A percentile compares a stretch with the other conserved stretches of the same genome.
Evolutionary conservation across 164 flowering plant species (phyloP).

Genomic region (Houttuynia cordata): DNA sequence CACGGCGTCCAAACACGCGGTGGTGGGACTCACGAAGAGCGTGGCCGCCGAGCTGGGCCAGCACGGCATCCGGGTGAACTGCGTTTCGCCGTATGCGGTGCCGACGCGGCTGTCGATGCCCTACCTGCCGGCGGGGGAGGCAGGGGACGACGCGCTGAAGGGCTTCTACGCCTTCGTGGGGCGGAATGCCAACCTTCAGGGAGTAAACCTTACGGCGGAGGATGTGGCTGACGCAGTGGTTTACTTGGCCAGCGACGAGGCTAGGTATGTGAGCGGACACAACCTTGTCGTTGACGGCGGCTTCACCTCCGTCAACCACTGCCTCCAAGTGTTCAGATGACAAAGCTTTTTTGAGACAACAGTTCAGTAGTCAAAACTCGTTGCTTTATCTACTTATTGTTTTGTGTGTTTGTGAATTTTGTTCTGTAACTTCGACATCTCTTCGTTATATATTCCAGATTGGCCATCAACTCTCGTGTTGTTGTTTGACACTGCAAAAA

Average conservation of each 20-base stretch:
- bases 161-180: slow-evolving; percentile 37
- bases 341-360: too few species aligned
- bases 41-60: slow-evolving; percentile 80
- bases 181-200: slow-evolving; percentile 44
- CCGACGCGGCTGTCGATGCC: slow-evolving; percentile 41
- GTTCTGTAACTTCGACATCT: too few species aligned
- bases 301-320: too few species aligned
- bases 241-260: slow-evolving; percentile 72
- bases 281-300: slow-evolving; percentile 79
- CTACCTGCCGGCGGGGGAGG: slow-evolving; percentile 62
- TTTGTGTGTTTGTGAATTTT: too few species aligned
- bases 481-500: too few species aligned
- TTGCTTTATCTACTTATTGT: too few species aligned
- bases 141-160: slow-evolving; percentile 37
- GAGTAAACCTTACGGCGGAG: slow-evolving; percentile 40
- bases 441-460: too few species aligned
- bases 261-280: slow-evolving; percentile 68
- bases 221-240: slow-evolving; percentile 79
- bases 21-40: slow-evolving; percentile 54
- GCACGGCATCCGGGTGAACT: slow-evolving; percentile 77
- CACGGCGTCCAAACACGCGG: slow-evolving; percentile 74
- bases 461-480: too few species aligned
- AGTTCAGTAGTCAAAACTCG: too few species aligned
- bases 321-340: too few species aligned
- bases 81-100: slow-evolving; percentile 86